Conservation (phyloP, 1,284 basidiomycete species). For the Ceratobasidium papillatum region DNA sequence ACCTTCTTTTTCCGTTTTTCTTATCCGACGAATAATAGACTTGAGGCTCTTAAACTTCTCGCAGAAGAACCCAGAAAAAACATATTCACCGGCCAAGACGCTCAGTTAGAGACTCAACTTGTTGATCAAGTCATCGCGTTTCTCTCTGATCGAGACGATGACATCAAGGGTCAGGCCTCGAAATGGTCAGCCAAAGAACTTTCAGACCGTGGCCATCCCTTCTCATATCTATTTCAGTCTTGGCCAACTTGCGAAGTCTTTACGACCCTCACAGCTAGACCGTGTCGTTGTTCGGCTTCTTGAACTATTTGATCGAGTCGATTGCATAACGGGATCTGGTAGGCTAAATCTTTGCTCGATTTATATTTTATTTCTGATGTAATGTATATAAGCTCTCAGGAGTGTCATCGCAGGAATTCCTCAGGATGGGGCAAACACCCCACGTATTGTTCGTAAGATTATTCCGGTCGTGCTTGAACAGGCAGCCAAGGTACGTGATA, state of each 20-base stretch:
- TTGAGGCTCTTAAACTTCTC: conserved; percentile 93
- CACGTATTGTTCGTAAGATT: conserved; percentile 82
- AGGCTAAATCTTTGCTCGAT: no score
- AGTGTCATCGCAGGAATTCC: conserved; percentile 92
- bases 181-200: no score
- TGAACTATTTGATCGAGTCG: conserved; percentile 49
- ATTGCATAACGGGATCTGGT: neutral
- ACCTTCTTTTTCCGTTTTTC: conserved; percentile 40
- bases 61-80: conserved; percentile 84
- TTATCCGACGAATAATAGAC: conserved; percentile 61
- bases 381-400: conserved; percentile 75
- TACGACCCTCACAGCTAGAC: no score
- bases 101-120: conserved; percentile 80
- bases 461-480: conserved; percentile 83
- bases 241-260: no score
- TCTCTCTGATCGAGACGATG: conserved; percentile 92
- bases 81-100: conserved; percentile 78
- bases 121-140: conserved; percentile 81
- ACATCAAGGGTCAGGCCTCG: conserved; percentile 97
- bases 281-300: no score
- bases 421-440: conserved; percentile 77
- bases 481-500: conserved; percentile 69
- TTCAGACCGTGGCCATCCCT: no score
- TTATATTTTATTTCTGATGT: neutral
- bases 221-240: no score